Percentiles rank a stretch among this genome's conserved stretches.
phyloP scores from a whole-genome alignment of 495 filamentous ascomycete genomes.

The Aspergillus avenaceus region DNA sequence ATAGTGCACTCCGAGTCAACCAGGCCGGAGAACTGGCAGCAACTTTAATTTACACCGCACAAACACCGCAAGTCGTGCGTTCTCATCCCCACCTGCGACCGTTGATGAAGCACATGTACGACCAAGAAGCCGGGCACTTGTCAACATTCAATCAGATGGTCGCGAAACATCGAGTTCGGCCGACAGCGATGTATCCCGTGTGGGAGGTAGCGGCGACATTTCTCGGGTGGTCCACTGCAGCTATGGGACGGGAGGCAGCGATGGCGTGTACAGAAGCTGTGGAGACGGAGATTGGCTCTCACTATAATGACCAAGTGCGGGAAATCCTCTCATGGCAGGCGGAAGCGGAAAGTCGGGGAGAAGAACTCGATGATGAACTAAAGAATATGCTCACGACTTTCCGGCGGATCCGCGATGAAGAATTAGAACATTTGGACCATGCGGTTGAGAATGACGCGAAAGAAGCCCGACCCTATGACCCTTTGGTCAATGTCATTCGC shows the following conservation, averaged over 20 bases:
- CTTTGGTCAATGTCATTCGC: slow-evolving; percentile 84
- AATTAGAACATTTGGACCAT: slow-evolving; percentile 94
- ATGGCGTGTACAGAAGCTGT: slow-evolving; percentile 99
- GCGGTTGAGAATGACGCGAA: slow-evolving; percentile 90
- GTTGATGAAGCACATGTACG: slow-evolving; percentile 96
- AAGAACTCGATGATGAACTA: slow-evolving; percentile 76
- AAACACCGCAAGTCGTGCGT: slow-evolving; percentile 69
- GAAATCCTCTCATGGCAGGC: slow-evolving; percentile 74
- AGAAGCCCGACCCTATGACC: slow-evolving; percentile 79
- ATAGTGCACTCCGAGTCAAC: slow-evolving; percentile 81
- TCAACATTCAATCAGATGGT: slow-evolving; percentile 79
- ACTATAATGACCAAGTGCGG: slow-evolving; percentile 92
- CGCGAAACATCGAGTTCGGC: slow-evolving; percentile 83
- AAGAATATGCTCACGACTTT: slow-evolving; percentile 67
- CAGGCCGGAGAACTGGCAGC: slow-evolving; percentile 88
- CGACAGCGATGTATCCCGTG: slow-evolving; percentile 88
- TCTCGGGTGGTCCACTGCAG: slow-evolving; percentile 81
- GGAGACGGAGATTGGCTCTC: slow-evolving; percentile 93
- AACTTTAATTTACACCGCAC: slow-evolving; percentile 78
- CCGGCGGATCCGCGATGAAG: slow-evolving; percentile 86
- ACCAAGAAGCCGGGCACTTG: slow-evolving; percentile 88
- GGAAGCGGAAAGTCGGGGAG: slow-evolving; percentile 57
- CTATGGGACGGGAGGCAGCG: slow-evolving; percentile 89
- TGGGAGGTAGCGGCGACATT: slow-evolving; percentile 83
- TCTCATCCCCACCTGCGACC: slow-evolving; percentile 81